Percentiles rank a stretch among this genome's conserved stretches.
Conservation (phyloP, 805 yeast species). For the Teunomyces barrocoloradensis region DNA sequence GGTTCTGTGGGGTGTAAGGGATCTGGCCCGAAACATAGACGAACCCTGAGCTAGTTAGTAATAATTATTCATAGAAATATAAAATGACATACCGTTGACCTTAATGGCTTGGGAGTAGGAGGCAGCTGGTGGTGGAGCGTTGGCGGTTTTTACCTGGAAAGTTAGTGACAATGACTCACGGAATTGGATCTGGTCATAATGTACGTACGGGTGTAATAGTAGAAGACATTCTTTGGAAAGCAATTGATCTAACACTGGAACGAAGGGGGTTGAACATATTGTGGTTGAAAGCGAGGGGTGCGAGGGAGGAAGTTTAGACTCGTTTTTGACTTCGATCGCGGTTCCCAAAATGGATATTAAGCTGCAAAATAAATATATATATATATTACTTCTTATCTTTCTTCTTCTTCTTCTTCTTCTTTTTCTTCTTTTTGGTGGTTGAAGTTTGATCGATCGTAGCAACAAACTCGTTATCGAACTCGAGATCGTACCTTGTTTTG, state of each 20-base stretch:
- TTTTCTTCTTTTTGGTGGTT: constrained; percentile 6
- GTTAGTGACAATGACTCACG: constrained; percentile 11
- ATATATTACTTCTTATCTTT: constrained; percentile 27
- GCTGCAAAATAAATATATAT: not conserved
- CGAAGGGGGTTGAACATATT: not conserved
- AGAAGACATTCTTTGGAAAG: constrained; percentile 25
- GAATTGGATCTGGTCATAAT: too few relatives aligned
- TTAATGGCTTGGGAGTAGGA: constrained; percentile 95
- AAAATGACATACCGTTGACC: constrained; percentile 52
- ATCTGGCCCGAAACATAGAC: constrained; percentile 94
- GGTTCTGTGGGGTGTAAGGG: constrained; percentile 81
- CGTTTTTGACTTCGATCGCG: not conserved
- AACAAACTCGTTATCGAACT: constrained; percentile 29
- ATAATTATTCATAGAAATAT: too few relatives aligned
- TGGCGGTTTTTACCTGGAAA: constrained; percentile 56
- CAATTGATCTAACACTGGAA: constrained; percentile 16
- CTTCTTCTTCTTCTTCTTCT: constrained; percentile 24
- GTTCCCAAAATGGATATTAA: not conserved
- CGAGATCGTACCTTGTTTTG: constrained; percentile 4
- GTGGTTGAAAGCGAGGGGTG: not conserved
- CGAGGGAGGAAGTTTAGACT: not conserved
- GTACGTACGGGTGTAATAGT: constrained; percentile 31
- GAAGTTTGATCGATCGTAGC: constrained; percentile 21
- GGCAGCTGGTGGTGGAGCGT: constrained; percentile 96
- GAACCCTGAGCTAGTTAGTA: constrained; percentile 50